Evolutionary conservation across 1,284 basidiomycete species (phyloP), one percentile per base, ranked within the genome.

Genomic region (Golubevia pallescens): DNA sequence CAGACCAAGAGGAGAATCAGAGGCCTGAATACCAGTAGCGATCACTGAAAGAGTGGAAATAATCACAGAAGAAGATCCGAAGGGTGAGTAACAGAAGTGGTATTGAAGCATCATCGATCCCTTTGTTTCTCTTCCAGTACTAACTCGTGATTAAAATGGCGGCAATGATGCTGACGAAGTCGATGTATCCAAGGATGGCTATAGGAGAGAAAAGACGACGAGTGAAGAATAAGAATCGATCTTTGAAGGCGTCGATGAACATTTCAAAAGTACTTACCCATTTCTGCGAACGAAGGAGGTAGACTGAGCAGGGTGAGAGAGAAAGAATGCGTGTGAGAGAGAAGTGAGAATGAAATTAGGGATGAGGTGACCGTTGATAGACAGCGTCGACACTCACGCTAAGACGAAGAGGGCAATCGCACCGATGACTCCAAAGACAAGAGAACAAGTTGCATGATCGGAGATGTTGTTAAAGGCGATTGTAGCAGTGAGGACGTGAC

Each of bases 401-500:
- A 48, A 16, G 42, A 48, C 8, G 42, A 13, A 48, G 42, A 81
- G 73, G 56, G 80, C 68, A 65, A 78, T 68, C 56, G 78, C 77
- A 24, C 73, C 70, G 60, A 81, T 67, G 62, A 76, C 65, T 54
- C 71, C 71, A 59, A 79, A 81, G 34, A 68, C 74, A 55, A 79
- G 57, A 24, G 68, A 69, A 67, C 78, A 81, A 61, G 74, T 63
- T 58, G 68, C 69, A 24, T 73, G 65, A 62, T 66, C 55, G 62
- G 68, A 68, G 32, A 81, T 57, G 64, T 71, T 76, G 61, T 71
- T 62, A 65, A 79, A 75, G 5, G 73, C 70, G 21, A 77, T 71
- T 20, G 72, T 73, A 21, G 77, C 78, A 7, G 78, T 81, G n/a
- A 81, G 70, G 57, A 73, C 73, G 62, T 84, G 78, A 1, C 78